Evolutionary conservation across 768 basidiomycete species (phyloP), one percentile per base, ranked within the genome.

Genomic region (Mycena haematopus): DNA sequence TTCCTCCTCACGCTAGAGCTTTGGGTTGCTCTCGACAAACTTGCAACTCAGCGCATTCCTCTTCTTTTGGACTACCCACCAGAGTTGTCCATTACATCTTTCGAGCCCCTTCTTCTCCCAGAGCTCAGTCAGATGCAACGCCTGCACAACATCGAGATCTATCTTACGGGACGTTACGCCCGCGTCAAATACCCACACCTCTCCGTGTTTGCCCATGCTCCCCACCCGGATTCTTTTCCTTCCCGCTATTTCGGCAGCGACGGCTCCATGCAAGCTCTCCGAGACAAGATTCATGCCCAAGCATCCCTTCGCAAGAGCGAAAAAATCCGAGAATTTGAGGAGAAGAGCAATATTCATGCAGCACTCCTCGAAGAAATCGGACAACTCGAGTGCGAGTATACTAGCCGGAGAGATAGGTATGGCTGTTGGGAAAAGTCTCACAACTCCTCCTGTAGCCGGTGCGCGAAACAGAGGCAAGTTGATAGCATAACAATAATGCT

Each of bases 11-110:
- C 79, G 33, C 66, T 84, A 25, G 78, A 83, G 36, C 73, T 85
- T 19, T 85, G 84, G 84, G 72, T 80, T 1, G 80, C 77, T 0
- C 70, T 85, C 6, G 84, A 85, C 64, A 74, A 64, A 27, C 33
- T 79, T 15, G 74, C 69, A 3, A 68, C 78, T n/a, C 42, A 40
- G 19, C 69, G 74, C 24, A 69, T 71, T 42, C 79, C 83, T 3
- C 72, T 84, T 11, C 69, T 86, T 6, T 45, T 44, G 0, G 69
- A 78, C 6, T 85, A 82, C 57, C 79, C 82, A 13, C 82, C 84
- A 0, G 82, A 82, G 60, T 68, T 86, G 0, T 75, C 80, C 1
- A 27, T 59, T 2, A 52, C 54, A 5, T 66, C 83, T 24, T 67
- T 84, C 21, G 73, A 82, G 27, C 60, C 74, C 0, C 74, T 86